These are phyloP conservation scores for Chrysanthemum seticuspe DNA, from an alignment of 129 eudicot genomes.

Conservation along the genomic window DNA sequence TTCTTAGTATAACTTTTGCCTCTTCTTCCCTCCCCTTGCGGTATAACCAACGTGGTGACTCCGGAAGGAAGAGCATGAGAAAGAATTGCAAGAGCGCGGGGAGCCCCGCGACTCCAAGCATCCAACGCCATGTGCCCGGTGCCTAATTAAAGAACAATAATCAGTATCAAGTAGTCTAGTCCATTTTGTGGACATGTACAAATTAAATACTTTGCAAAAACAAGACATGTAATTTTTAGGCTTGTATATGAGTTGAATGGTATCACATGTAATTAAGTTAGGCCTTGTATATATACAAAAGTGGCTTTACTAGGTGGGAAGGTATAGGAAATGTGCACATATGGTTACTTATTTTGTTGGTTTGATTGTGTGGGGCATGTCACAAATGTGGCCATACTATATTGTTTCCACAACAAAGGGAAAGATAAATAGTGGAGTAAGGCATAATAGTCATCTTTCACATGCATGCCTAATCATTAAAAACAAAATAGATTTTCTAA, in stretches of 20 bases:
- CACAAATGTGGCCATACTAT: constrained; percentile 12
- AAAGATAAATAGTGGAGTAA: constrained; percentile 26
- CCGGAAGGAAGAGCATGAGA: constrained; percentile 58
- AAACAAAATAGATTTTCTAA: constrained; percentile 9
- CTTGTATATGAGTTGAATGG: too few relatives aligned
- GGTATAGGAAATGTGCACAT: not conserved
- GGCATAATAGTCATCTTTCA: constrained; percentile 23
- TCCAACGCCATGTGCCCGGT: constrained; percentile 73
- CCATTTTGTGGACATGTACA: too few relatives aligned
- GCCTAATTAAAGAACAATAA: constrained; percentile 30
- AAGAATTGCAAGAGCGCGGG: constrained; percentile 58
- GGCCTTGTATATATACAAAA: not conserved
- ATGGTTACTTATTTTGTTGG: not conserved
- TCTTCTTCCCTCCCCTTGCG: constrained; percentile 65
- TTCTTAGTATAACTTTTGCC: constrained; percentile 42
- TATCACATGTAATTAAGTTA: not conserved
- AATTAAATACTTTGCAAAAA: not conserved
- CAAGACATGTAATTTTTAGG: not conserved
- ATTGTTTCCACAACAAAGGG: constrained; percentile 35
- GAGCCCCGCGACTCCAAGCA: constrained; percentile 66
- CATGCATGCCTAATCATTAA: constrained; percentile 19
- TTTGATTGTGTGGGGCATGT: constrained; percentile 22
- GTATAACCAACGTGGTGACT: constrained; percentile 72
- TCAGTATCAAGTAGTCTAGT: not conserved
- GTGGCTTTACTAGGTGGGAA: constrained; percentile 11